Conservation (phyloP, 768 basidiomycete species). For the Hebeloma cylindrosporum region DNA sequence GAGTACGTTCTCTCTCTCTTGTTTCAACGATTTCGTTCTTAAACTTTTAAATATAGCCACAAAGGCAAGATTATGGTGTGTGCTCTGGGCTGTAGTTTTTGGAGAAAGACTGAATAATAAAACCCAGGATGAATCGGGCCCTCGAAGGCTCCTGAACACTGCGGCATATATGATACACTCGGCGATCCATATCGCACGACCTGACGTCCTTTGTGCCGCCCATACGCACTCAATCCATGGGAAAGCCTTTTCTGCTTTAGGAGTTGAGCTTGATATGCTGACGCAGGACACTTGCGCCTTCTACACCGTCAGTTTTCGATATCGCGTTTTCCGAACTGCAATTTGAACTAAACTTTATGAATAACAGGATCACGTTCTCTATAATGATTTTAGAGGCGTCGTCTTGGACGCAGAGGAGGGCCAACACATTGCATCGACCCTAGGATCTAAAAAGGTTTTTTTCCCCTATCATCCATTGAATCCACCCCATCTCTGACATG, state of each 20-base stretch:
- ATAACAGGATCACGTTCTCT: slow-evolving; percentile 38
- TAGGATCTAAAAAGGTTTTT: slow-evolving; percentile 38
- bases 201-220: slow-evolving; percentile 46
- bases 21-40: neutral
- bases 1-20: slow-evolving; percentile 29
- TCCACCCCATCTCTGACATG: slow-evolving; percentile 3
- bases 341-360: slow-evolving; percentile 1
- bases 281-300: slow-evolving; percentile 47
- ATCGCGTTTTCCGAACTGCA: slow-evolving; percentile 5
- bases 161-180: slow-evolving; percentile 41
- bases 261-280: slow-evolving; percentile 40
- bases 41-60: slow-evolving; percentile 22
- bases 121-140: slow-evolving; percentile 29
- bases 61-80: slow-evolving; percentile 27
- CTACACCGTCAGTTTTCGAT: slow-evolving; percentile 30
- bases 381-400: slow-evolving; percentile 47
- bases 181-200: slow-evolving; percentile 45
- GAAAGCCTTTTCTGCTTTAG: slow-evolving; percentile 49
- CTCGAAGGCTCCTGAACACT: slow-evolving; percentile 31
- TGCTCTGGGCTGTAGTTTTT: neutral
- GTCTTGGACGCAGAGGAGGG: slow-evolving; percentile 48
- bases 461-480: neutral
- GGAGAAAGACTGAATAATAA: neutral
- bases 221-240: slow-evolving; percentile 51
- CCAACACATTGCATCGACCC: slow-evolving; percentile 40